A percentile compares a stretch with the other conserved stretches of the same genome.
Evolutionary conservation across 495 filamentous ascomycete species (phyloP).

Genomic region (Aspergillus biplanus): DNA sequence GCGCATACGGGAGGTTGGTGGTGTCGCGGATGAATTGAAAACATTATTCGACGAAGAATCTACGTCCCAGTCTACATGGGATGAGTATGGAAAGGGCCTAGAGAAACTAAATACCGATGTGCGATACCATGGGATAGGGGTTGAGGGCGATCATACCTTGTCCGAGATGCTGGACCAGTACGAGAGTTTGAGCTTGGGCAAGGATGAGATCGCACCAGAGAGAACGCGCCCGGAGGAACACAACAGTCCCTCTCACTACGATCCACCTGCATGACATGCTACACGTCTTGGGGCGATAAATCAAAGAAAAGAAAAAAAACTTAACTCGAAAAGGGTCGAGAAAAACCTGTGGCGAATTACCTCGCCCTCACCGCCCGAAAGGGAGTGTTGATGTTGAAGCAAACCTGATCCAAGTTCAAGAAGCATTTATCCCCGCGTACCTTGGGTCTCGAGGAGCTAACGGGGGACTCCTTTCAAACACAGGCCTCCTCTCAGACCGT

Average conservation of each 20-base stretch:
- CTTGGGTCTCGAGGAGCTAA: no score
- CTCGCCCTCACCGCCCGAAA: background rate
- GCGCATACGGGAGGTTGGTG: conserved; percentile 29
- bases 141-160: conserved; percentile 26
- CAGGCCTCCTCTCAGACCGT: background rate
- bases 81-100: conserved; percentile 42
- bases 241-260: background rate
- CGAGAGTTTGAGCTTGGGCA: conserved; percentile 47
- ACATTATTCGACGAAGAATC: conserved; percentile 44
- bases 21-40: conserved; percentile 40
- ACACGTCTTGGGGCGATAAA: background rate
- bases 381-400: background rate
- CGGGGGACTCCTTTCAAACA: background rate
- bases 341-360: background rate
- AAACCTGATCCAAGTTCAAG: background rate
- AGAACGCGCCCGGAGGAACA: conserved; percentile 15
- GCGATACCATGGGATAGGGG: conserved; percentile 38
- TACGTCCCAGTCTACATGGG: conserved; percentile 27
- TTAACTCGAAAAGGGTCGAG: background rate
- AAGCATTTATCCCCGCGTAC: background rate
- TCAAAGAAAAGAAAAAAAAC: background rate
- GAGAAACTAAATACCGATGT: conserved; percentile 43
- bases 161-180: conserved; percentile 50
- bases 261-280: conserved; percentile 1
- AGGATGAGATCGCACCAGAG: conserved; percentile 37